phyloP scores from a whole-genome alignment of 2,329 filamentous ascomycete species.

The Ophiostoma tasmaniense region DNA sequence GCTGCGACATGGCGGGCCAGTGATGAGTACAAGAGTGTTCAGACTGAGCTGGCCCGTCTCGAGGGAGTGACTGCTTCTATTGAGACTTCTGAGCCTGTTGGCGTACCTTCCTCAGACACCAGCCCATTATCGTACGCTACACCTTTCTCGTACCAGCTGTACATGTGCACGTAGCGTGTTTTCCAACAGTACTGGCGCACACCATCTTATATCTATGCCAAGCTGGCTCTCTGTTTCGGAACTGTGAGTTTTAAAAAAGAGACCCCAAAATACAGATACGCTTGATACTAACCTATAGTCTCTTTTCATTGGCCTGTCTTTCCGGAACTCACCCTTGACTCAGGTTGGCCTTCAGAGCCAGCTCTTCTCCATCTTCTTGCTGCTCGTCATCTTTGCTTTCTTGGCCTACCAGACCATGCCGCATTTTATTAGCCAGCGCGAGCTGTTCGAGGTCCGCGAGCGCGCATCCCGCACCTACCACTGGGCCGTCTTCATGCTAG shows the following conservation, averaged over 20 bases:
- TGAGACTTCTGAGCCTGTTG: not conserved
- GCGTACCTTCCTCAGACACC: not conserved
- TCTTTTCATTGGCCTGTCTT: constrained; percentile 58
- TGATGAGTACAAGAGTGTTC: constrained; percentile 60
- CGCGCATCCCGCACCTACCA: constrained; percentile 56
- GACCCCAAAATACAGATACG: no score
- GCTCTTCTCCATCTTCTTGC: constrained; percentile 49
- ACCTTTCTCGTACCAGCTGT: constrained; percentile 53
- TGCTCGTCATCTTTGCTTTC: constrained; percentile 55
- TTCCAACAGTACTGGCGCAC: constrained; percentile 75
- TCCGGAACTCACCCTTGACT: constrained; percentile 48
- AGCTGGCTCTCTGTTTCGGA: constrained; percentile 42
- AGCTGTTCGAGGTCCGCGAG: constrained; percentile 59
- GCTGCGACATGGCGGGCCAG: constrained; percentile 35
- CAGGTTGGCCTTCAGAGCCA: constrained; percentile 57
- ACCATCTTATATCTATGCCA: constrained; percentile 67
- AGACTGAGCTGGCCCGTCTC: constrained; percentile 41
- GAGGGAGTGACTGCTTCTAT: constrained; percentile 18
- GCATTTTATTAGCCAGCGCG: constrained; percentile 55
- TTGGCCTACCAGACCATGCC: constrained; percentile 56
- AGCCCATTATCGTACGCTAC: constrained; percentile 49
- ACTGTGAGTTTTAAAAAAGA: constrained; percentile 21
- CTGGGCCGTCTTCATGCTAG: constrained; percentile 57
- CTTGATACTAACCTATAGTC: constrained; percentile 31
- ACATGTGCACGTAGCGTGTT: constrained; percentile 52